These are phyloP conservation scores for Pleurotus pulmonarius DNA, from an alignment of 768 basidiomycete genomes.

Conservation along the genomic window DNA sequence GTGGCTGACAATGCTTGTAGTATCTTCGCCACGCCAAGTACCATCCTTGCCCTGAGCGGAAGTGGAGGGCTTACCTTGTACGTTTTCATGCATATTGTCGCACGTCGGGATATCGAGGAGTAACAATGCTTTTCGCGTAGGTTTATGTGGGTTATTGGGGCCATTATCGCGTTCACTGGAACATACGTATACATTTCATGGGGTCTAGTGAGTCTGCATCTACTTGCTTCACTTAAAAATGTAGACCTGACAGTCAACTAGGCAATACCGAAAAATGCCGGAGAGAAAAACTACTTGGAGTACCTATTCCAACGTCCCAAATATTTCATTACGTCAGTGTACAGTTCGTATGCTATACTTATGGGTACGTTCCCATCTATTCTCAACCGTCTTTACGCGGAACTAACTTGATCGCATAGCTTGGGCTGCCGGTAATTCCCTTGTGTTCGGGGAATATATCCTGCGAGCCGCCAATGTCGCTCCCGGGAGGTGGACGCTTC, in stretches of 20 bases:
- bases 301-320: slow-evolving; percentile 55
- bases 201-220: slow-evolving; percentile 27
- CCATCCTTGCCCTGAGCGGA: slow-evolving; percentile 33
- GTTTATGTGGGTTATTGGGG: slow-evolving; percentile 41
- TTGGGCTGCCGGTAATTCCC: slow-evolving; percentile 40
- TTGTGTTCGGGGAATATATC: slow-evolving; percentile 60
- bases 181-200: slow-evolving; percentile 39
- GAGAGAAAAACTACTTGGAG: slow-evolving; percentile 72
- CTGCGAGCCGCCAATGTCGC: slow-evolving; percentile 29
- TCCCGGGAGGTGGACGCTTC: slow-evolving; percentile 27
- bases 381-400: not conserved
- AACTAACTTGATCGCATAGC: slow-evolving; percentile 14
- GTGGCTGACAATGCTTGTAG: slow-evolving; percentile 13
- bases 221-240: not conserved
- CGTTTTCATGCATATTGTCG: slow-evolving; percentile 3
- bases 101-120: not conserved
- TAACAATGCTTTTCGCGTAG: slow-evolving; percentile 11
- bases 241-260: slow-evolving; percentile 7
- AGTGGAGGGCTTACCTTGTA: slow-evolving; percentile 37
- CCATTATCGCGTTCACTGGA: slow-evolving; percentile 33
- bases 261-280: slow-evolving; percentile 62
- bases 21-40: slow-evolving; percentile 37
- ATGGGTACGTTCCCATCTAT: slow-evolving; percentile 25
- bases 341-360: slow-evolving; percentile 49
- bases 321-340: slow-evolving; percentile 53